A percentile compares a stretch with the other conserved stretches of the same genome.
phyloP scores from a whole-genome alignment of 2,329 filamentous ascomycete genomes.

The Ceratocystis lukuohia region DNA sequence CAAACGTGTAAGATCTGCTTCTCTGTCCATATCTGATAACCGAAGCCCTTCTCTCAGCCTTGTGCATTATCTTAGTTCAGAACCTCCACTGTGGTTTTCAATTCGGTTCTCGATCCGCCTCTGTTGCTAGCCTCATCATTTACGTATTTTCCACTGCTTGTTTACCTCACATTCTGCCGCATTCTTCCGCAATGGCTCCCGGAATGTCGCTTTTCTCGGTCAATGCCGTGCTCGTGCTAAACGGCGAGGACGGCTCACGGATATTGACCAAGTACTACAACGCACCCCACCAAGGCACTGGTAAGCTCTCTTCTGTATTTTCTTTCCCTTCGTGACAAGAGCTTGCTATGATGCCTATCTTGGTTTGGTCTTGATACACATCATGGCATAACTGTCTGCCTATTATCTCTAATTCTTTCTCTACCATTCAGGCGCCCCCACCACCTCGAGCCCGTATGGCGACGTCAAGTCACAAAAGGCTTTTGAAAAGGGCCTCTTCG shows the following conservation, averaged over 20 bases:
- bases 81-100: background rate
- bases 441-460: conserved; percentile 58
- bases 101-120: background rate
- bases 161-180: background rate
- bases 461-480: conserved; percentile 87
- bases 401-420: background rate
- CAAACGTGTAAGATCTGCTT: background rate
- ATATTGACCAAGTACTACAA: conserved; percentile 91
- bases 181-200: conserved; percentile 45
- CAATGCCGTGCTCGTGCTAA: conserved; percentile 65
- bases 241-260: conserved; percentile 75
- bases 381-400: background rate
- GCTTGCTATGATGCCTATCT: too few species aligned
- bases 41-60: conserved; percentile 3
- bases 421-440: conserved; percentile 16
- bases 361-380: background rate
- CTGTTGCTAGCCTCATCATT: background rate
- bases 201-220: conserved; percentile 64
- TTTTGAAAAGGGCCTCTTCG: conserved; percentile 88
- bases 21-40: conserved; percentile 7
- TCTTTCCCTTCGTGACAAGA: too few species aligned
- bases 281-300: conserved; percentile 37
- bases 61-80: background rate
- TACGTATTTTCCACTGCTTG: background rate
- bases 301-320: conserved; percentile 24